A percentile compares a stretch with the other conserved stretches of the same genome.
Evolutionary conservation across 306 rosid genomes (phyloP).

Genomic region (Acmispon strigosus): DNA sequence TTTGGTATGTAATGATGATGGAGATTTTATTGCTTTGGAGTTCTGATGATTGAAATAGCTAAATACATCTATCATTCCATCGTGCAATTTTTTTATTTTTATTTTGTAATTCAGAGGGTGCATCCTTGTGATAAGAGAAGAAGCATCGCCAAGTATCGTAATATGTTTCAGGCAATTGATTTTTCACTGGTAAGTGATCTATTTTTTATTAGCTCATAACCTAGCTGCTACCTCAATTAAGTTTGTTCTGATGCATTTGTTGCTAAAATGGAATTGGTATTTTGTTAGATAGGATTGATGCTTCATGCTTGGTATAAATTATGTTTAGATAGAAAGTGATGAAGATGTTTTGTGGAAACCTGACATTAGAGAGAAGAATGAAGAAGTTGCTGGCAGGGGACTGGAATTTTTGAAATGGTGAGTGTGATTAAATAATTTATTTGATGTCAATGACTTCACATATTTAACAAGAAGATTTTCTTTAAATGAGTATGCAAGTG

Average conservation of each 20-base stretch:
- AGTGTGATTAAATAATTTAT: not conserved
- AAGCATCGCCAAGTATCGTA: slow-evolving; percentile 55
- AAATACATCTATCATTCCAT: not conserved
- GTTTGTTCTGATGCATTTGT: slow-evolving; percentile 13
- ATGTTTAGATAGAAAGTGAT: slow-evolving; percentile 59
- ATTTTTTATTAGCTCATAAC: not conserved
- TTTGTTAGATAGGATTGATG: slow-evolving; percentile 9
- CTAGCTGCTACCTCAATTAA: not conserved
- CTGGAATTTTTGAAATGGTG: slow-evolving; percentile 69
- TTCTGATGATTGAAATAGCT: not conserved
- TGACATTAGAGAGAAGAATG: slow-evolving; percentile 71
- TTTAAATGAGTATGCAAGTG: not conserved
- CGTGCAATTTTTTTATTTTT: not conserved
- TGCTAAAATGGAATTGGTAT: slow-evolving; percentile 8
- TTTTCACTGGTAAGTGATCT: slow-evolving; percentile 61
- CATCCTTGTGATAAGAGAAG: slow-evolving; percentile 95
- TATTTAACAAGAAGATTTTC: not conserved
- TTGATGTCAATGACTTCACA: not conserved
- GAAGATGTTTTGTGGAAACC: slow-evolving; percentile 73
- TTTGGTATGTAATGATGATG: slow-evolving; percentile 27
- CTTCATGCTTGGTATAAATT: slow-evolving; percentile 16
- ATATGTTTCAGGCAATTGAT: slow-evolving; percentile 84
- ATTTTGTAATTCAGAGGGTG: slow-evolving; percentile 48
- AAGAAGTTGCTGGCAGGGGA: slow-evolving; percentile 69
- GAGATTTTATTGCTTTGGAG: not conserved